Evolutionary conservation across 1,284 basidiomycete species (phyloP).

Genomic region (Malassezia equina): DNA sequence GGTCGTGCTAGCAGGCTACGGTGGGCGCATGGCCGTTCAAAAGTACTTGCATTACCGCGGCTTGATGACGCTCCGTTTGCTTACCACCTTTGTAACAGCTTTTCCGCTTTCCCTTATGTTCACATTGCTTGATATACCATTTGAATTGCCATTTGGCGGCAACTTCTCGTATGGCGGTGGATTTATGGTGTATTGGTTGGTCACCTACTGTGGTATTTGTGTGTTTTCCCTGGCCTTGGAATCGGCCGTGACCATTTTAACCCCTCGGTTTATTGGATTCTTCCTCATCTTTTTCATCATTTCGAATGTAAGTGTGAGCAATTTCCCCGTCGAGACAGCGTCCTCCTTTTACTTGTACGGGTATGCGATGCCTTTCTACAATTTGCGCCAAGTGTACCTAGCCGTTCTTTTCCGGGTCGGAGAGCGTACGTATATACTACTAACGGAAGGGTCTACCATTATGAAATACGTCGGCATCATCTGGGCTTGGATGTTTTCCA

Average conservation of each 20-base stretch:
- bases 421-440: constrained; percentile 9
- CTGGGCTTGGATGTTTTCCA: constrained; percentile 34
- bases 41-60: constrained; percentile 28
- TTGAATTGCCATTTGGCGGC: constrained; percentile 32
- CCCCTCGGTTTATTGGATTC: constrained; percentile 33
- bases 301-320: constrained; percentile 33
- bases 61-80: constrained; percentile 29
- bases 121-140: constrained; percentile 36
- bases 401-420: constrained; percentile 38
- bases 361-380: constrained; percentile 42
- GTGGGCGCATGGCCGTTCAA: constrained; percentile 24
- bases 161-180: constrained; percentile 34
- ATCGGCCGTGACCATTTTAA: constrained; percentile 29
- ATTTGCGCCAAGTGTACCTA: constrained; percentile 31
- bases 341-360: constrained; percentile 33
- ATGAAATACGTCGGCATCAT: constrained; percentile 40
- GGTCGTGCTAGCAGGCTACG: constrained; percentile 30
- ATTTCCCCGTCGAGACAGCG: constrained; percentile 25
- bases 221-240: constrained; percentile 34
- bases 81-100: constrained; percentile 25
- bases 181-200: constrained; percentile 36
- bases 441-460: constrained; percentile 16
- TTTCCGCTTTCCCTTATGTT: constrained; percentile 36
- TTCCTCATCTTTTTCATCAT: constrained; percentile 36
- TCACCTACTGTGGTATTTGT: constrained; percentile 32